Evolutionary conservation across 2,329 filamentous ascomycete genomes (phyloP).

Genomic region (Penicillium sp.): DNA sequence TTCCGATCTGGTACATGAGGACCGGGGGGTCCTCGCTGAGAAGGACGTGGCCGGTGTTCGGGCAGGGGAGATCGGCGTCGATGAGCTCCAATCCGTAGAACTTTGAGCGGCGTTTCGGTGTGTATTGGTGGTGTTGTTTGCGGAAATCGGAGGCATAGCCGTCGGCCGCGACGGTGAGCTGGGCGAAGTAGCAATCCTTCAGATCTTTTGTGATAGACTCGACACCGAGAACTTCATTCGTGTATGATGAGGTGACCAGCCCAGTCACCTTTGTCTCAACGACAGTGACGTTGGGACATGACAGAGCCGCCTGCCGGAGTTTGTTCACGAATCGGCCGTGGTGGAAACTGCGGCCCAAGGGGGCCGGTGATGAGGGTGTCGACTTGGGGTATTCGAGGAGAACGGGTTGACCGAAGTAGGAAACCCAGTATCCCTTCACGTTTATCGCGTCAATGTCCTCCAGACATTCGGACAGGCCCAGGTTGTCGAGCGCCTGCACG

Average conservation of each 20-base stretch:
- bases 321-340: slow-evolving; percentile 90
- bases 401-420: slow-evolving; percentile 74
- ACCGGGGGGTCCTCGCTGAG: slow-evolving; percentile 77
- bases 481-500: slow-evolving; percentile 73
- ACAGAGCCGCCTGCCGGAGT: slow-evolving; percentile 72
- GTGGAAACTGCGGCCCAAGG: slow-evolving; percentile 82
- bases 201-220: slow-evolving; percentile 67
- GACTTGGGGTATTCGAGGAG: slow-evolving; percentile 77
- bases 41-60: slow-evolving; percentile 82
- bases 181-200: slow-evolving; percentile 81
- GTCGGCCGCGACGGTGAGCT: slow-evolving; percentile 86
- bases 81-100: slow-evolving; percentile 94
- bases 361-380: slow-evolving; percentile 50
- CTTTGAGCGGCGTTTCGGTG: slow-evolving; percentile 74
- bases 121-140: slow-evolving; percentile 69
- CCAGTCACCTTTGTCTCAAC: slow-evolving; percentile 85
- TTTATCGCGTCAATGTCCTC: slow-evolving; percentile 85
- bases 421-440: slow-evolving; percentile 83
- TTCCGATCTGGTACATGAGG: slow-evolving; percentile 94
- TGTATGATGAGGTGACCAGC: slow-evolving; percentile 70
- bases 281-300: slow-evolving; percentile 80
- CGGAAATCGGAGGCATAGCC: slow-evolving; percentile 93
- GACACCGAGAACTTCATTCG: slow-evolving; percentile 78
- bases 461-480: slow-evolving; percentile 79
- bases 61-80: slow-evolving; percentile 76